Conservation (phyloP, 1,284 basidiomycete species). For the Clitocybe nebularis region DNA sequence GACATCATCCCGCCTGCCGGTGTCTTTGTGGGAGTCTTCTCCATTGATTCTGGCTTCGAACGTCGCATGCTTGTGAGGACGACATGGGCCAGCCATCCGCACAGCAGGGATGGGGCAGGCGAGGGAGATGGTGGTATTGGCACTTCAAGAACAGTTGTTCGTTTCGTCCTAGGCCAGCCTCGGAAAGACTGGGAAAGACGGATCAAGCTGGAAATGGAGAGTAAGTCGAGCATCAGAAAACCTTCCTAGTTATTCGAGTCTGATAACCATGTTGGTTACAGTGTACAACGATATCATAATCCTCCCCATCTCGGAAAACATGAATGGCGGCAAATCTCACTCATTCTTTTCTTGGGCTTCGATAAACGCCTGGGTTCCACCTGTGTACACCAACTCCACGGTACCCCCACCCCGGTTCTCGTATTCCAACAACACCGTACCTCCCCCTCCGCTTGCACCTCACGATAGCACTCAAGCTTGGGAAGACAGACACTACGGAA, state of each 20-base stretch:
- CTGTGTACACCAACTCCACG: conserved; percentile 48
- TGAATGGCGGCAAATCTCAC: conserved; percentile 88
- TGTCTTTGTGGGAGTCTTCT: conserved; percentile 89
- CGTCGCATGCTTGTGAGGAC: conserved; percentile 87
- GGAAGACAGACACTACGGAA: conserved; percentile 41
- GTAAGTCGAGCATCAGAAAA: conserved; percentile 47
- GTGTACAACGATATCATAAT: conserved; percentile 90
- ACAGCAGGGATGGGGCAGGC: conserved; percentile 72
- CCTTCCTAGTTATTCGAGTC: conserved; percentile 1
- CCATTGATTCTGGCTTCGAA: conserved; percentile 82
- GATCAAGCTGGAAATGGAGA: conserved; percentile 88
- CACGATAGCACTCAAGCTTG: conserved; percentile 63
- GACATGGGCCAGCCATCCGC: conserved; percentile 83
- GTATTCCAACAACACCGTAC: conserved; percentile 53
- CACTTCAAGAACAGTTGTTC: conserved; percentile 85
- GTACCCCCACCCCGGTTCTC: conserved; percentile 46
- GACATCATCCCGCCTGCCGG: conserved; percentile 85
- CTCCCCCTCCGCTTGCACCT: conserved; percentile 54
- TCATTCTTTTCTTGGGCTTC: conserved; percentile 89
- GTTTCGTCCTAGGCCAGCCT: conserved; percentile 90
- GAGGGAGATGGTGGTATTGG: conserved; percentile 65
- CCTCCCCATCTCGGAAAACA: conserved; percentile 84
- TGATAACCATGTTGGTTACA: conserved; percentile 23
- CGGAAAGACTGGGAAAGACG: conserved; percentile 75
- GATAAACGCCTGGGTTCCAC: conserved; percentile 89